Evolutionary conservation across 768 basidiomycete species (phyloP).

Genomic region (Clitopilus passeckerianus): DNA sequence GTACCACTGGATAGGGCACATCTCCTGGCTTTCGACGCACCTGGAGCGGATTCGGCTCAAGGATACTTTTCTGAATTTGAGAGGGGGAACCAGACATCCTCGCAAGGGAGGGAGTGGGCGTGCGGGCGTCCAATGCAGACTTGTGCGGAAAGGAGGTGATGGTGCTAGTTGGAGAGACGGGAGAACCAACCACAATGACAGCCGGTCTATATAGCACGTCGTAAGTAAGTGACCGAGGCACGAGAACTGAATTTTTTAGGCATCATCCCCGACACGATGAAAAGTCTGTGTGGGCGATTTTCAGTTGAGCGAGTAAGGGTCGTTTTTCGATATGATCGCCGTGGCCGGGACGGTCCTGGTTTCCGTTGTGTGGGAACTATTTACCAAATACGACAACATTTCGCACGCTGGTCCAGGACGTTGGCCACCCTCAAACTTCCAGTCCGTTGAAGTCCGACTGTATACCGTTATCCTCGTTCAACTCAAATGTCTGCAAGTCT

Average conservation of each 20-base stretch:
- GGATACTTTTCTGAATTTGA: slow-evolving; percentile 36
- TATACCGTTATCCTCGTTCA: slow-evolving; percentile 24
- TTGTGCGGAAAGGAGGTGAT: slow-evolving; percentile 6
- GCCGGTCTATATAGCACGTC: neutral
- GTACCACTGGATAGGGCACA: slow-evolving; percentile 52
- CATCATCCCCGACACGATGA: neutral
- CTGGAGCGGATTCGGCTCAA: slow-evolving; percentile 37
- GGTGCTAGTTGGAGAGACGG: slow-evolving; percentile 3
- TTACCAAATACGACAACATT: neutral
- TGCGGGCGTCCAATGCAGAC: slow-evolving; percentile 1
- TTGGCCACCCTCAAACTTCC: neutral
- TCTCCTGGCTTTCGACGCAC: slow-evolving; percentile 40
- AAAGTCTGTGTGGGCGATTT: slow-evolving; percentile 5
- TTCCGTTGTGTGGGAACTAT: neutral
- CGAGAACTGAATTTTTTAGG: slow-evolving; percentile 52
- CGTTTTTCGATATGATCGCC: slow-evolving; percentile 30
- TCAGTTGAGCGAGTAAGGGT: slow-evolving; percentile 7
- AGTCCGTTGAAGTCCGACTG: slow-evolving; percentile 9
- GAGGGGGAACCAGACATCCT: slow-evolving; percentile 16
- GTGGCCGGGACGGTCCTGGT: neutral
- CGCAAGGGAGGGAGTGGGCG: slow-evolving; percentile 5
- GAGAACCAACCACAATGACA: neutral
- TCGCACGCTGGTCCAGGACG: slow-evolving; percentile 9
- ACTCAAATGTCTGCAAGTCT: slow-evolving; percentile 27
- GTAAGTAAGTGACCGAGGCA: slow-evolving; percentile 23